Evolutionary conservation across 2,329 filamentous ascomycete genomes (phyloP), one percentile per base, ranked within the genome.

Genomic region (Thyridium curvatum): DNA sequence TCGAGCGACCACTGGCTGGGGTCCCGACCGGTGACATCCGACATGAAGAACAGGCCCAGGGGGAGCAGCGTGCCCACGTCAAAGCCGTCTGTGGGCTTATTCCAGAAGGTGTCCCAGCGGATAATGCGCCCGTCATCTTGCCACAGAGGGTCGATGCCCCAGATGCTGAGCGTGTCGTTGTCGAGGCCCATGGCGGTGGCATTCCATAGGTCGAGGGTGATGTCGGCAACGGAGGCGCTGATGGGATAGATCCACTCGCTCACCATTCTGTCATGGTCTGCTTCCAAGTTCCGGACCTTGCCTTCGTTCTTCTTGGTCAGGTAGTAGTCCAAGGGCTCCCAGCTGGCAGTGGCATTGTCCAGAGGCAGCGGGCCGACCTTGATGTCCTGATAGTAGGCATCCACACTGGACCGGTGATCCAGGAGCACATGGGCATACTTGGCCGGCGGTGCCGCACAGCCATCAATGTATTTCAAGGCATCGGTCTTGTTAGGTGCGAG

Each of bases 401-500:
- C 45, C 21, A 59, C 56, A 8, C 60, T 56, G 3, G 66, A 54
- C 8, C 60, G 55, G 48, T 64, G 55, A 40, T 63, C 55, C n/a
- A 72, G 47, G 3, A 64, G 47, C 2, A 65, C 65, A 36, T 66
- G 66, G 4, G 69, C 69, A 49, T 65, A 71, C 14, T 64, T 56
- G 3, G 49, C 39, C 2, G 69, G 68, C 2, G 52, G 38, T 4
- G 59, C 40, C 1, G 50, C 60, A 7, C 48, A 44, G 3, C 55
- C 57, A 26, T 72, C 66, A 2, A 74, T 49, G 40, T 70, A 74
- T 3, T 58, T 41, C 34, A 71, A 39, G 0, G 60, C 65, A 41
- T 69, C 68, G 0, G 67, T 69, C 54, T 74, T 74, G 52, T 74
- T 74, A 1, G 69, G 69, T 16, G 52, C 46, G 37, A 71, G 52